Conservation (phyloP, 208 protist genomes). For the Leishmania arabica region DNA sequence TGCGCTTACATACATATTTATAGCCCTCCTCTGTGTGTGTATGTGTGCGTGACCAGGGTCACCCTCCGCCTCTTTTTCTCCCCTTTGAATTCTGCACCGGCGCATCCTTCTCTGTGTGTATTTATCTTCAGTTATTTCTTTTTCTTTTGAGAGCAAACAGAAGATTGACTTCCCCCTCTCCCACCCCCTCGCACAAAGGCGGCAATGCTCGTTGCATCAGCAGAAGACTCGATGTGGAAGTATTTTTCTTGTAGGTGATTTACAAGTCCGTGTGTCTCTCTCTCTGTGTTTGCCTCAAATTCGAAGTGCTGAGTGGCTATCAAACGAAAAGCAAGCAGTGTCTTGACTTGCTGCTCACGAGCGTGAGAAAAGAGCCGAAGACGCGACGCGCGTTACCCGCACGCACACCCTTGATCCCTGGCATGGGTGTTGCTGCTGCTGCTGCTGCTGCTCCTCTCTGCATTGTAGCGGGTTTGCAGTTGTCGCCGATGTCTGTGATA, state of each 20-base stretch:
- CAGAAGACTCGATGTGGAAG: background rate
- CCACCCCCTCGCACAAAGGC: constrained; percentile 1
- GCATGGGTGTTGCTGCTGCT: background rate
- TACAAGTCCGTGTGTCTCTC: background rate
- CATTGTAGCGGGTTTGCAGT: background rate
- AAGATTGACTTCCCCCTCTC: background rate
- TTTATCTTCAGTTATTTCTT: background rate
- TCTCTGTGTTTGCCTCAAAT: background rate
- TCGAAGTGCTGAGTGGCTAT: background rate
- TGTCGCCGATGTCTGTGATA: background rate
- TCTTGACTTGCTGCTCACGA: background rate
- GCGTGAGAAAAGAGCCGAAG: background rate
- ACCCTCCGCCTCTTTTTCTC: background rate
- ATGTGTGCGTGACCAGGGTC: background rate
- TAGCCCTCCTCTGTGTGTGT: background rate
- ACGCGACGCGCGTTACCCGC: background rate
- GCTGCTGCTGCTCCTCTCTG: background rate
- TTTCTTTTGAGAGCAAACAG: background rate
- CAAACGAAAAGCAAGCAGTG: background rate
- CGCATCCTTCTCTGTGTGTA: background rate
- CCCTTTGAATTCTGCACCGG: background rate
- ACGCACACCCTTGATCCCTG: constrained; percentile 3
- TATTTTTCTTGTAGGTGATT: background rate
- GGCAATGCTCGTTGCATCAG: background rate
- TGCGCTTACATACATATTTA: background rate